Evolutionary conservation across 2,329 filamentous ascomycete genomes (phyloP).

Genomic region (Neonectria neomacrospora): DNA sequence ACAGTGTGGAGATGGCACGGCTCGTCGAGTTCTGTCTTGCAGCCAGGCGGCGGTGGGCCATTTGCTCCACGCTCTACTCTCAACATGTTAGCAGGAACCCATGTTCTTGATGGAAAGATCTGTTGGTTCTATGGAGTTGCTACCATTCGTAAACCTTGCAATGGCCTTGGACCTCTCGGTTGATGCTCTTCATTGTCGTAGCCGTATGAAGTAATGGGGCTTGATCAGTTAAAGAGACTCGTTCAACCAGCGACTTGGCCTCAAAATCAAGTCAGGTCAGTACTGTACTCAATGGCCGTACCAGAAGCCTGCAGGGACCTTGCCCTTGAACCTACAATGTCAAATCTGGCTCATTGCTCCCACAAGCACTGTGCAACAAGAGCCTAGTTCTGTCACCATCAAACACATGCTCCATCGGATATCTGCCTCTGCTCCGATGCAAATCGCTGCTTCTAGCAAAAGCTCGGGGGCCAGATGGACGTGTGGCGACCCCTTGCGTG

Average conservation of each 20-base stretch:
- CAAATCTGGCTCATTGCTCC: not conserved
- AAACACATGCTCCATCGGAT: conserved; percentile 27
- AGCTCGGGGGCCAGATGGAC: conserved; percentile 7
- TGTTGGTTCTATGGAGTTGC: not conserved
- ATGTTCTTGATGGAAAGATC: not conserved
- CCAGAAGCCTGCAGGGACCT: not conserved
- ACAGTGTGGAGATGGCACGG: not conserved
- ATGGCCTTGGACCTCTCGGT: not conserved
- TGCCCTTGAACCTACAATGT: not conserved
- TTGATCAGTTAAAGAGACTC: not conserved
- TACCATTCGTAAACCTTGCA: not conserved
- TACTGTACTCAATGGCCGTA: not conserved
- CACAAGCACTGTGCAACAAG: conserved; percentile 14
- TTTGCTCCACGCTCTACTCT: not conserved
- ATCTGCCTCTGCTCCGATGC: conserved; percentile 37
- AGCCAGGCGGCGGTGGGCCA: not conserved
- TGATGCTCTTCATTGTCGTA: not conserved
- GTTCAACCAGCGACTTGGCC: not conserved
- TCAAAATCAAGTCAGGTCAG: not conserved
- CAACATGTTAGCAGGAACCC: not conserved
- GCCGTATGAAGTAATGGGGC: too few relatives aligned
- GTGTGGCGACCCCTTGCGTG: conserved; percentile 16
- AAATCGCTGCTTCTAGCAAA: conserved; percentile 34
- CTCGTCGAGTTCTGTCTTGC: not conserved
- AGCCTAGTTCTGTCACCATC: conserved; percentile 6